phyloP scores from a whole-genome alignment of 2,329 filamentous ascomycete genomes.

The Metarhizium album region DNA sequence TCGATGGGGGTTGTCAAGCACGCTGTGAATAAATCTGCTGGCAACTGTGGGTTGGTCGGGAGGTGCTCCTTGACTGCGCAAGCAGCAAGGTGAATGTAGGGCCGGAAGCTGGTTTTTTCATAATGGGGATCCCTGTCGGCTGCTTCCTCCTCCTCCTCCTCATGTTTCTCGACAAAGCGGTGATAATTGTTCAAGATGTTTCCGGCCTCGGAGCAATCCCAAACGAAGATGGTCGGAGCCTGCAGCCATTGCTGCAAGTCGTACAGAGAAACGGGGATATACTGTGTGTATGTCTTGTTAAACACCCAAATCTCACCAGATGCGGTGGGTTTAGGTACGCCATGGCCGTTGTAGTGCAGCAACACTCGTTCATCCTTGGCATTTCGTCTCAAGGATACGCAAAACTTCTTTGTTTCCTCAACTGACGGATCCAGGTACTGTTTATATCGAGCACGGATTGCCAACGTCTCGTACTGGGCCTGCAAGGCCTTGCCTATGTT shows the following conservation, averaged over 20 bases:
- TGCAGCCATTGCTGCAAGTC: slow-evolving; percentile 94
- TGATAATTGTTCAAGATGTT: slow-evolving; percentile 95
- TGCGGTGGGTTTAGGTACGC: slow-evolving; percentile 87
- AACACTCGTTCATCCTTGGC: slow-evolving; percentile 92
- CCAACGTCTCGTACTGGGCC: slow-evolving; percentile 89
- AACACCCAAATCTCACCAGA: slow-evolving; percentile 99
- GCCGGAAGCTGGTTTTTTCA: slow-evolving; percentile 59
- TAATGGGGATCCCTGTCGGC: slow-evolving; percentile 71
- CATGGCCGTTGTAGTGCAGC: slow-evolving; percentile 98
- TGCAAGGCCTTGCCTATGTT: slow-evolving; percentile 95
- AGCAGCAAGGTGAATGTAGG: slow-evolving; percentile 81
- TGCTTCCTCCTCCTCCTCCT: slow-evolving; percentile 73
- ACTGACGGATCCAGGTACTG: slow-evolving; percentile 93
- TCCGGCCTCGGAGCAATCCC: slow-evolving; percentile 93
- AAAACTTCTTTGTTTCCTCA: slow-evolving; percentile 95
- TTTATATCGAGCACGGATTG: slow-evolving; percentile 93
- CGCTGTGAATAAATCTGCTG: slow-evolving; percentile 90
- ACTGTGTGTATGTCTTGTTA: slow-evolving; percentile 97
- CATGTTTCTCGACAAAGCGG: slow-evolving; percentile 88
- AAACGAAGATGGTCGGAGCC: slow-evolving; percentile 91
- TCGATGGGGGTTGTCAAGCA: slow-evolving; percentile 96
- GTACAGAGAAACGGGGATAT: slow-evolving; percentile 92
- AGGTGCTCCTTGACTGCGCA: slow-evolving; percentile 86
- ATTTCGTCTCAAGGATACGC: slow-evolving; percentile 77
- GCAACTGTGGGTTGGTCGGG: slow-evolving; percentile 85